Conservation (phyloP, 2,329 filamentous ascomycete genomes). For the Periglandula ipomoeae region DNA sequence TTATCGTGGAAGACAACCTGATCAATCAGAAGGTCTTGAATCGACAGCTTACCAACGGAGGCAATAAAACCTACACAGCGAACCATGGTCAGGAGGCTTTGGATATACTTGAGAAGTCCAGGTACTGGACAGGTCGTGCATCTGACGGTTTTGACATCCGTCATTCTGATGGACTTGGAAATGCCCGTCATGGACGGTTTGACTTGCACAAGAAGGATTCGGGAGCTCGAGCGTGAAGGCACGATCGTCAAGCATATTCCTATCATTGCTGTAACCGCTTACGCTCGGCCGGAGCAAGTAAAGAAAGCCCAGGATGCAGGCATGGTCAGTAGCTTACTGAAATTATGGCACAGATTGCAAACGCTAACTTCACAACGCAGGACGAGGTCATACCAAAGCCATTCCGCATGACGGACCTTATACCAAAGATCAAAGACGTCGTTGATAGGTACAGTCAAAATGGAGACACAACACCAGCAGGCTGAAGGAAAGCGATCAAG, state of each 20-base stretch:
- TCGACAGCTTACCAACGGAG: constrained; percentile 49
- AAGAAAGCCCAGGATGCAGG: constrained; percentile 60
- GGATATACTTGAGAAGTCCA: constrained; percentile 43
- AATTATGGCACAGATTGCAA: not conserved
- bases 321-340: constrained; percentile 44
- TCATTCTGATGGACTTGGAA: constrained; percentile 72
- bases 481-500: not conserved
- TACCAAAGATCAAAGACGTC: constrained; percentile 8
- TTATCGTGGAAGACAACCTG: constrained; percentile 59
- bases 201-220: constrained; percentile 61
- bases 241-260: constrained; percentile 57
- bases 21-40: constrained; percentile 57
- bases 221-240: constrained; percentile 54
- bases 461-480: not conserved
- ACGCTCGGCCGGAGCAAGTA: constrained; percentile 65
- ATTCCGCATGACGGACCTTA: constrained; percentile 7
- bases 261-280: constrained; percentile 75
- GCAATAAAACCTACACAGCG: constrained; percentile 52
- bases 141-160: constrained; percentile 38
- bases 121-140: constrained; percentile 44
- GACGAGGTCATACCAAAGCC: constrained; percentile 8
- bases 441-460: not conserved
- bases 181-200: constrained; percentile 80
- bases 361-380: not conserved
- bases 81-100: constrained; percentile 56